Evolutionary conservation across 176 grass and related monocot genomes (phyloP), one percentile per base, ranked within the genome.

Genomic region (Melocanna baccifera): DNA sequence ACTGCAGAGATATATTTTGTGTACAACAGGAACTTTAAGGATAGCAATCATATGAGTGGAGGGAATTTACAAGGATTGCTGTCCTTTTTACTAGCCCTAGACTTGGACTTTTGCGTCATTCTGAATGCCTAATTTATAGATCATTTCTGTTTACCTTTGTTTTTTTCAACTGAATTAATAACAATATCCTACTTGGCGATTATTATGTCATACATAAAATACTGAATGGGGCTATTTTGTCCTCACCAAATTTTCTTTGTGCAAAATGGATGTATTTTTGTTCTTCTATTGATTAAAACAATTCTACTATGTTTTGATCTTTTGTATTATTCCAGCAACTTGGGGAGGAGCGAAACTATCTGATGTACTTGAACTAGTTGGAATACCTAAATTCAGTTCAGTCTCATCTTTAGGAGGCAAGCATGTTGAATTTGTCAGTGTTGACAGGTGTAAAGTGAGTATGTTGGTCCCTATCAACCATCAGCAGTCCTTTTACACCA

Each of bases 261-360:
- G 51, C 16, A 51, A 57, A 77, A 32, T 28, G 15, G 20, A 73
- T 73, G 28, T 1, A 29, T n/a, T 48, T 85, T 30, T 67, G 4
- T 56, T 40, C 22, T 84, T 29, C 67, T 83, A 42, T 69, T 45
- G 52, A 34, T 73, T 74, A 14, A 62, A 79, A 34, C 40, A 18
- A 32, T 22, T 68, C n/a, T 19, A 29, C 15, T 88, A 58, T 56
- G 53, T 47, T 73, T 79, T 91, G 5, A 62, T 66, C 45, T 11
- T 58, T 34, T 64, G 6, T 55, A 87, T 78, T 34, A 51, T 86
- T 88, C 23, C 88, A 97, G 94, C 94, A 82, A 89, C 85, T 62
- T 97, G 94, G 94, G 94, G 94, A 83, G 94, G 94, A 82, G 94
- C 92, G 10, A 94, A 92, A 83, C 62, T 97, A 71, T 91, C 81